Evolutionary conservation across 208 protist genomes (phyloP).

Genomic region (Leishmania martiniquensis): DNA sequence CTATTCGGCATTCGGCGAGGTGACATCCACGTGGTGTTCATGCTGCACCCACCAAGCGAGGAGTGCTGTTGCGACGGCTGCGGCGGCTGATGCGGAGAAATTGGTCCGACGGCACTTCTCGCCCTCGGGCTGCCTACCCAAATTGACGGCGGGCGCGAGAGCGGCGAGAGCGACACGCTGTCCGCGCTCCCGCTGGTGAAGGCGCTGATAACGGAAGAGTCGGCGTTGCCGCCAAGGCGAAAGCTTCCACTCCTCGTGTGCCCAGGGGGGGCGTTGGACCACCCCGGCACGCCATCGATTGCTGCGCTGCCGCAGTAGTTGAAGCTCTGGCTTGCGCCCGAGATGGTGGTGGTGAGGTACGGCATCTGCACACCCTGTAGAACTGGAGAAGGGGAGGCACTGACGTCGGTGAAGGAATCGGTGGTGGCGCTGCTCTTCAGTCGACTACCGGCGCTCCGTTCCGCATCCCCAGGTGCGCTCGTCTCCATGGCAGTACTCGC

Average conservation of each 20-base stretch:
- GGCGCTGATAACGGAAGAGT: not conserved
- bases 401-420: not conserved
- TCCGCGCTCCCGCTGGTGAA: slow-evolving; percentile 25
- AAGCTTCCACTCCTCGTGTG: not conserved
- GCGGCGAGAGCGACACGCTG: slow-evolving; percentile 45
- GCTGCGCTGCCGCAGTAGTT: not conserved
- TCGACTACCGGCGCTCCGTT: not conserved
- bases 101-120: not conserved
- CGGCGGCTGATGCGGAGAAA: not conserved
- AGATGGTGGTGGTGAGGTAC: not conserved
- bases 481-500: not conserved
- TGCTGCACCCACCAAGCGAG: not conserved
- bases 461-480: not conserved
- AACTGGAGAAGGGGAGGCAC: not conserved
- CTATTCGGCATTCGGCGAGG: slow-evolving; percentile 1
- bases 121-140: slow-evolving; percentile 18
- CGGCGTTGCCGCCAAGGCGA: not conserved
- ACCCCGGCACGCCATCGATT: not conserved
- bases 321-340: not conserved
- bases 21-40: slow-evolving; percentile 1
- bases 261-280: not conserved
- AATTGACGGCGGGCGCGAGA: slow-evolving; percentile 44
- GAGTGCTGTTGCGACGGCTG: not conserved
- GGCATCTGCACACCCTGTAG: not conserved
- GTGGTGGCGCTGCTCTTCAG: not conserved